phyloP scores from a whole-genome alignment of 208 protist species.

The Crithidia fasciculata region DNA sequence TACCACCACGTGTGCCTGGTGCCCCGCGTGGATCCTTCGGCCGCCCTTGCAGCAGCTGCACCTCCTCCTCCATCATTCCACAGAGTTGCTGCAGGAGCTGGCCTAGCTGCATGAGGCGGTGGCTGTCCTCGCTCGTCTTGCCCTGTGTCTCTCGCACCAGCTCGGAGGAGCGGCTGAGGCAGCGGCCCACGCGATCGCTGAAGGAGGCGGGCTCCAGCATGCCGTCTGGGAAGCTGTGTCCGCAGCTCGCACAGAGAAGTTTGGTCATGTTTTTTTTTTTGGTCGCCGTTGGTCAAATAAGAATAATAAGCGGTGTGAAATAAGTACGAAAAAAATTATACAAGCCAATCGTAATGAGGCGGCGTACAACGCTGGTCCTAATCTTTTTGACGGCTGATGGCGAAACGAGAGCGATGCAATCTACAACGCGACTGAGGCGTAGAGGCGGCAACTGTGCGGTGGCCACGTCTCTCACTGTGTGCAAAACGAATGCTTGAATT shows the following conservation, averaged over 20 bases:
- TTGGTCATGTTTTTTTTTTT: constrained; percentile 39
- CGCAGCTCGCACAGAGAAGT: constrained; percentile 81
- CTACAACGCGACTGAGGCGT: no score
- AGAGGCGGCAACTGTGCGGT: no score
- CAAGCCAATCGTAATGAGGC: no score
- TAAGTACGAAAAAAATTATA: no score
- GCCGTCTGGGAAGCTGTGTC: constrained; percentile 69
- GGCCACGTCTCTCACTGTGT: no score
- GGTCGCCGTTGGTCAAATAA: no score
- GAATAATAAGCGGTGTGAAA: no score
- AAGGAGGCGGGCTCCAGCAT: constrained; percentile 65
- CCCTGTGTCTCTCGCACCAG: constrained; percentile 48
- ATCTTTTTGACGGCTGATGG: no score
- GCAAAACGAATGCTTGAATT: no score
- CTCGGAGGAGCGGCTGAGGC: constrained; percentile 48
- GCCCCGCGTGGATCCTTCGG: constrained; percentile 12
- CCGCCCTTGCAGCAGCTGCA: constrained; percentile 40
- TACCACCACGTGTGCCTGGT: no score
- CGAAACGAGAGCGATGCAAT: no score
- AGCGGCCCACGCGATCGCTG: constrained; percentile 69
- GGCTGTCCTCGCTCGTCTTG: constrained; percentile 47
- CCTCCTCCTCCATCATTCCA: constrained; percentile 75
- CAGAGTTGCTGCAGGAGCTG: constrained; percentile 68
- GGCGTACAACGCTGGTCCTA: no score
- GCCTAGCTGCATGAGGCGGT: constrained; percentile 49